Evolutionary conservation across 495 filamentous ascomycete species (phyloP), one percentile per base, ranked within the genome.

Genomic region (Neurospora terricola): DNA sequence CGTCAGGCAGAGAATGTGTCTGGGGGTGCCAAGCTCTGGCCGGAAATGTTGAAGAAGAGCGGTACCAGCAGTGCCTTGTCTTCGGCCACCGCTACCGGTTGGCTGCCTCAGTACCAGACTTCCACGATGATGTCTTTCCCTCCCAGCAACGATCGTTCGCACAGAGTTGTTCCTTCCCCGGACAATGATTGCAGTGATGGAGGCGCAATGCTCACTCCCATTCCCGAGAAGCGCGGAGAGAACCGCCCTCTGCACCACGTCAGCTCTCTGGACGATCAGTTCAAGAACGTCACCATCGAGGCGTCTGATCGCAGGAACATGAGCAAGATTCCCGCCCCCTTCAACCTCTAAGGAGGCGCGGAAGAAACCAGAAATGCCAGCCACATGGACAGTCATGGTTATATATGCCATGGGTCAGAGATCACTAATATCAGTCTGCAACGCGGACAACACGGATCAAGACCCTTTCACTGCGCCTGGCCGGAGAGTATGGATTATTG

Each of bases 71-170:
- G 85, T 54, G 78, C 82, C 6, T 70, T 87, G 21, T 82, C 84
- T 1, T 82, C 84, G 43, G 83, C 84, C 8, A 87, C 83, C 8
- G 85, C 82, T 27, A 83, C 83, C 18, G 85, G 84, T 43, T 79
- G 81, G 42, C 69, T 87, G 54, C 85, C 84, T n/a, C 82, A 82
- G n/a, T 85, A 82, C 69, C 71, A 80, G 18, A 34, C 0, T 30
- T 62, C 54, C 12, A 62, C 54, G 54, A 62, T 62, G 54, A 34
- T 62, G 54, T 62, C 54, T 27, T 62, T 62, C 14, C 54, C 54
- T 34, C 14, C 54, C 54, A 62, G 54, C 54, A 62, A 34, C 54
- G 54, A 62, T 62, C 23, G 5, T 30, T 30, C 54, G 5, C 54
- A 36, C 54, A 66, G 54, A 18, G 27, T 30, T 66, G 27, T 16